Conservation (phyloP, 345 rosid genomes). For the Eutrema yunnanense region DNA sequence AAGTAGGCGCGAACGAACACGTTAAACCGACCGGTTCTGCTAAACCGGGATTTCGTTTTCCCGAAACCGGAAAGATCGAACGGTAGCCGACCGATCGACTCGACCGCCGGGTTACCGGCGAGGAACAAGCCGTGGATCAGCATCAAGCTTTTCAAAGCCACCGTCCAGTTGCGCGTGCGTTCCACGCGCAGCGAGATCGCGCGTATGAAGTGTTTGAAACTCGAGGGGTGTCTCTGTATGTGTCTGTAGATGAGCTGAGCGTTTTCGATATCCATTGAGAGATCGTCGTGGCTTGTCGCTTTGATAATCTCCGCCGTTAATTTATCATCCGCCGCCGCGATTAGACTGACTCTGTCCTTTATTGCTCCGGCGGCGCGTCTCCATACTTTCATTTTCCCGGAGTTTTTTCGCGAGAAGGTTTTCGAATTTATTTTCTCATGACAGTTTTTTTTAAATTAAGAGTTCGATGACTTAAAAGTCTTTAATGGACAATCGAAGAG, state of each 20-base stretch:
- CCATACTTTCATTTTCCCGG: constrained; percentile 41
- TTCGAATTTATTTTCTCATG: not conserved
- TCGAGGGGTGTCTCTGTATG: constrained; percentile 41
- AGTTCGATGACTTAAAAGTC: not conserved
- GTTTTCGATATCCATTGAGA: constrained; percentile 38
- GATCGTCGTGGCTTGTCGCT: constrained; percentile 65
- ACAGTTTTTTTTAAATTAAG: not conserved
- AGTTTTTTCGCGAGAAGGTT: not conserved
- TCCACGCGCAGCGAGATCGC: constrained; percentile 42
- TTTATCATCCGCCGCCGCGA: constrained; percentile 29
- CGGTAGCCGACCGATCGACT: constrained; percentile 43
- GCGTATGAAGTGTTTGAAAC: constrained; percentile 45
- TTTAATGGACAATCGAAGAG: not conserved
- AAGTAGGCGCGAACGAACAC: constrained; percentile 56
- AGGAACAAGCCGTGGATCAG: constrained; percentile 64
- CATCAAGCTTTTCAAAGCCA: constrained; percentile 65
- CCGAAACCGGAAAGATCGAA: constrained; percentile 59
- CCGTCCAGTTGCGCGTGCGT: constrained; percentile 56
- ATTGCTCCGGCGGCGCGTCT: constrained; percentile 45
- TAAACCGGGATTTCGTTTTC: constrained; percentile 33
- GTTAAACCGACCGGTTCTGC: constrained; percentile 43
- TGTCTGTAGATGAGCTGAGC: constrained; percentile 41
- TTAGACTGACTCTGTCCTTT: constrained; percentile 55
- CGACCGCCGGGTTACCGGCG: constrained; percentile 25
- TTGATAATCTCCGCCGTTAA: constrained; percentile 52